Percentiles rank a stretch among this genome's conserved stretches.
Evolutionary conservation across 2,329 filamentous ascomycete species (phyloP).

Genomic region (Trichoderma sp.): DNA sequence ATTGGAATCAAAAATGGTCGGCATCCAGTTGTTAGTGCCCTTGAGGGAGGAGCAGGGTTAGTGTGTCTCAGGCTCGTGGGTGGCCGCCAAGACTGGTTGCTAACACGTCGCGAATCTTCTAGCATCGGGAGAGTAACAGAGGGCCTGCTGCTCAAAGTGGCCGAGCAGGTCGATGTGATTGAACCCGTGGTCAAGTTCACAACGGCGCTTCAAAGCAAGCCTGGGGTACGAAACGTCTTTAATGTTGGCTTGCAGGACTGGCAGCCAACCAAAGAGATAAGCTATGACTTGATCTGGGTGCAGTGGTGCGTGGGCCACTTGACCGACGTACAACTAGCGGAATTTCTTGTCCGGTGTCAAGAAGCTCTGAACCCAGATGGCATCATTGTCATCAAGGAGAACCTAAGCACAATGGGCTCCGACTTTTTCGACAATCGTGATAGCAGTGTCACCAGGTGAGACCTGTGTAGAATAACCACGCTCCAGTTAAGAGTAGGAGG

Average conservation of each 20-base stretch:
- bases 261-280: constrained; percentile 44
- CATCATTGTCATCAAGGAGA: constrained; percentile 58
- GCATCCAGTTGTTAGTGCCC: too few species aligned
- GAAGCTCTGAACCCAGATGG: constrained; percentile 33
- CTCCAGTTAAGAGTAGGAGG: too few species aligned
- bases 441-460: constrained; percentile 69
- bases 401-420: constrained; percentile 58
- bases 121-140: constrained; percentile 82
- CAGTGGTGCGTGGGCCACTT: constrained; percentile 90
- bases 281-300: constrained; percentile 82
- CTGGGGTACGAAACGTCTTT: constrained; percentile 62
- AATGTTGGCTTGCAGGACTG: constrained; percentile 74
- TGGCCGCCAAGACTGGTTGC: too few species aligned
- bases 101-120: too few species aligned
- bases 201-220: constrained; percentile 52
- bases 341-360: constrained; percentile 63
- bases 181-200: constrained; percentile 86
- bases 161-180: constrained; percentile 73
- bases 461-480: too few species aligned
- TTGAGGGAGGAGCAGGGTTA: too few species aligned
- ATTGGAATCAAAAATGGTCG: too few species aligned
- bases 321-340: constrained; percentile 68
- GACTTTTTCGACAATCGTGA: too few species aligned
- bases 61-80: too few species aligned
- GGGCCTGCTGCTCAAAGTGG: constrained; percentile 71